phyloP scores from a whole-genome alignment of 2,329 filamentous ascomycete species.

The Dactylonectria estremocensis region DNA sequence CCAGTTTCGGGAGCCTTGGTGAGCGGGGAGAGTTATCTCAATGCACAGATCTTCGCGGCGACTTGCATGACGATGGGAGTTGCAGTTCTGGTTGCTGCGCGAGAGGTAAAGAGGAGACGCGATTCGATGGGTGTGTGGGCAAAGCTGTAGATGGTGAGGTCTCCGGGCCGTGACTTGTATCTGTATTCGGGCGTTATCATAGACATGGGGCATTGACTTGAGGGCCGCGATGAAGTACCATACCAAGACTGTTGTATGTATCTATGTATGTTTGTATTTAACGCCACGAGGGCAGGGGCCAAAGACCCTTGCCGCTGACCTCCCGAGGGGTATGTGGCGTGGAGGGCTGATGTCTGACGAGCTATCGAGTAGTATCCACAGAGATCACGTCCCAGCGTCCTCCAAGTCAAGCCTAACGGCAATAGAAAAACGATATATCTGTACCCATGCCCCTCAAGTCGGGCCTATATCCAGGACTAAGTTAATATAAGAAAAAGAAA shows the following conservation, averaged over 20 bases:
- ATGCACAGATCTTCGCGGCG: neutral
- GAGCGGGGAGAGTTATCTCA: conserved; percentile 1
- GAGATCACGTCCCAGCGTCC: neutral
- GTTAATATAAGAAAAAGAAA: conserved; percentile 3
- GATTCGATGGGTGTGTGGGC: conserved; percentile 1
- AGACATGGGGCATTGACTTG: conserved; percentile 1
- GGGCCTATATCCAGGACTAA: neutral
- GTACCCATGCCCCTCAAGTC: neutral
- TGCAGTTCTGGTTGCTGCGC: neutral
- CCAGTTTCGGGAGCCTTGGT: neutral
- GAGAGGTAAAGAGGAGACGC: neutral
- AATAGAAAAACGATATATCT: neutral
- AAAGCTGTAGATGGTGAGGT: conserved; percentile 2
- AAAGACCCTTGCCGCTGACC: neutral
- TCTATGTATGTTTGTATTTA: conserved; percentile 2
- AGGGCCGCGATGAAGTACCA: conserved; percentile 1
- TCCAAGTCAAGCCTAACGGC: conserved; percentile 2
- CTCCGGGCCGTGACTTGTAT: neutral
- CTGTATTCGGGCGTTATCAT: neutral
- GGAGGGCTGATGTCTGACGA: conserved; percentile 1
- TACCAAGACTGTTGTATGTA: conserved; percentile 1
- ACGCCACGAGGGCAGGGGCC: neutral
- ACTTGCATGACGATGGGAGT: conserved; percentile 2
- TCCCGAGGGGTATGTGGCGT: neutral
- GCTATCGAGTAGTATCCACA: conserved; percentile 3